Conservation (phyloP, 768 basidiomycete species). For the Roridomyces roridus region DNA sequence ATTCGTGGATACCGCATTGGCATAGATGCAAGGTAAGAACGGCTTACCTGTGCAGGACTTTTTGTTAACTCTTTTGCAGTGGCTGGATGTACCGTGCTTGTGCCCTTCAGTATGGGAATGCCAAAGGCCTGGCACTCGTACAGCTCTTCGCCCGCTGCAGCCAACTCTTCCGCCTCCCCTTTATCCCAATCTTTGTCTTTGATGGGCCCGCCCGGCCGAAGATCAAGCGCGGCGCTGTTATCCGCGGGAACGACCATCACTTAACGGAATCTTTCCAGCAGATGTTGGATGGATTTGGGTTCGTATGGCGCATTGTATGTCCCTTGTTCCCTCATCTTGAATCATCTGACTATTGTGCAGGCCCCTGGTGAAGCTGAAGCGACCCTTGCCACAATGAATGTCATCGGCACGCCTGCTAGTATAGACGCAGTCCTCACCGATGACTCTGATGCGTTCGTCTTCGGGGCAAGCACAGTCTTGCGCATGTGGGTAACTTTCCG, state of each 20-base stretch:
- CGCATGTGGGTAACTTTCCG: conserved; percentile 1
- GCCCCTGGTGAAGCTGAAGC: conserved; percentile 67
- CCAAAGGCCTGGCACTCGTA: conserved; percentile 48
- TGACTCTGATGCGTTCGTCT: conserved; percentile 56
- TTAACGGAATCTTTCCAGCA: conserved; percentile 30
- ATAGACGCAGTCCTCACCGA: conserved; percentile 58
- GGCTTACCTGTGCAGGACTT: background rate
- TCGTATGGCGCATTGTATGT: conserved; percentile 36
- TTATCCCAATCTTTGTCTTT: conserved; percentile 54
- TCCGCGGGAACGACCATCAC: conserved; percentile 33
- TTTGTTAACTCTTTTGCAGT: conserved; percentile 1
- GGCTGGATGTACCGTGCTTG: conserved; percentile 19
- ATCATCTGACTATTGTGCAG: conserved; percentile 13
- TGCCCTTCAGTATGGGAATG: conserved; percentile 42
- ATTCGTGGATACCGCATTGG: conserved; percentile 41
- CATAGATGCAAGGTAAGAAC: conserved; percentile 40
- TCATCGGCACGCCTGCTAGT: conserved; percentile 30
- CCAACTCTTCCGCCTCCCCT: conserved; percentile 41
- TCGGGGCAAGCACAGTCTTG: conserved; percentile 51
- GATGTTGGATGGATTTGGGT: conserved; percentile 51
- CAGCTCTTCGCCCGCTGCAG: conserved; percentile 49
- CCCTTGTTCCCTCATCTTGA: background rate
- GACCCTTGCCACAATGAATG: conserved; percentile 54
- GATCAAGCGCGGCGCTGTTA: conserved; percentile 43
- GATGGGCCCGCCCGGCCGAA: conserved; percentile 51